These are phyloP conservation scores for Alternaria novae-zelandiae DNA, from an alignment of 2,329 filamentous ascomycete genomes.

Conservation along the genomic window DNA sequence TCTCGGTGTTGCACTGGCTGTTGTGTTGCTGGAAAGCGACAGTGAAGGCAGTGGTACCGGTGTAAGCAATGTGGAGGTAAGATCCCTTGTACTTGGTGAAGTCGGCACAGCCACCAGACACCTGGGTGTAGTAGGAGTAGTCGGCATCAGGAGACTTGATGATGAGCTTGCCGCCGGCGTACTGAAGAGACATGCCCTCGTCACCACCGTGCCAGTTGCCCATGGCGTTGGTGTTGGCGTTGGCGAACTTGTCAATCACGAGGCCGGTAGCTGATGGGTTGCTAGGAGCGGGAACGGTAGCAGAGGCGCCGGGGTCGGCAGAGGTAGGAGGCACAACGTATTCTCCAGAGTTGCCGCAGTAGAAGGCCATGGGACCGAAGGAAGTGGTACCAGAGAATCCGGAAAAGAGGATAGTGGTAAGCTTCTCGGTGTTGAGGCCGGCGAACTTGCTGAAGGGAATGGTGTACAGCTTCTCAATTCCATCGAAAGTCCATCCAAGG, in stretches of 20 bases:
- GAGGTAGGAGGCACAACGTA: constrained; percentile 56
- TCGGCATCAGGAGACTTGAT: constrained; percentile 67
- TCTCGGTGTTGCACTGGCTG: constrained; percentile 60
- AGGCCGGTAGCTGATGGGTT: constrained; percentile 56
- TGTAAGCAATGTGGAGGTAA: constrained; percentile 70
- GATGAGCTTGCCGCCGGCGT: constrained; percentile 59
- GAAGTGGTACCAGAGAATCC: constrained; percentile 56
- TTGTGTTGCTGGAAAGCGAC: constrained; percentile 73
- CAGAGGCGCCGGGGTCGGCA: constrained; percentile 51
- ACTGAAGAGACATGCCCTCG: constrained; percentile 62
- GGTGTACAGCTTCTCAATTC: constrained; percentile 64
- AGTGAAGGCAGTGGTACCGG: constrained; percentile 67
- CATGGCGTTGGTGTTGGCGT: constrained; percentile 62
- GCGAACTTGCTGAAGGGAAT: constrained; percentile 62
- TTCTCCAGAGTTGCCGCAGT: constrained; percentile 62
- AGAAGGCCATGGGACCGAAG: constrained; percentile 64
- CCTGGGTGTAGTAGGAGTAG: constrained; percentile 66
- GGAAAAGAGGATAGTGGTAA: constrained; percentile 60
- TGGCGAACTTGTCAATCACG: constrained; percentile 68
- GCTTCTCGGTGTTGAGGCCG: constrained; percentile 59
- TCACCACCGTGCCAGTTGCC: constrained; percentile 71
- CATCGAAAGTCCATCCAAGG: constrained; percentile 67
- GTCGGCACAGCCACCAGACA: constrained; percentile 63
- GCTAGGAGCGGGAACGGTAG: constrained; percentile 58
- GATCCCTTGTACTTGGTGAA: constrained; percentile 61